A percentile compares a stretch with the other conserved stretches of the same genome.
phyloP scores from a whole-genome alignment of 352 stramenopile genomes.

The Salisapilia sapeloensis region DNA sequence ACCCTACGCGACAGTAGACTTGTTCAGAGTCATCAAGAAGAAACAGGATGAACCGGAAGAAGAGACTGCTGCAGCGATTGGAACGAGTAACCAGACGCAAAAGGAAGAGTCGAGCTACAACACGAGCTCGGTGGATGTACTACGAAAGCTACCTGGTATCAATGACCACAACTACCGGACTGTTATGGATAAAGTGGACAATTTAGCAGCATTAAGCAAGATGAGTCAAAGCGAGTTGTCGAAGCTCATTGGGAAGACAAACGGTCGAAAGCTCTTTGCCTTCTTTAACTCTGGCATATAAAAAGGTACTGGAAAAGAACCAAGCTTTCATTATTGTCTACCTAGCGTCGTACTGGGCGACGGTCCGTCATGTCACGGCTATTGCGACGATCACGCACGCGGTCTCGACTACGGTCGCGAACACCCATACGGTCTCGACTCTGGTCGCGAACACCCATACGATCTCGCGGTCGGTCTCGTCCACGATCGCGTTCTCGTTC shows the following conservation, averaged over 20 bases:
- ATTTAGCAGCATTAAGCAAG: conserved; percentile 57
- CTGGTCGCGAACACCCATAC: not conserved
- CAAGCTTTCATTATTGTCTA: no score
- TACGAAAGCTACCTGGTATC: conserved; percentile 92
- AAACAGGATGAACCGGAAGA: conserved; percentile 78
- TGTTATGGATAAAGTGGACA: conserved; percentile 48
- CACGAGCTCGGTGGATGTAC: conserved; percentile 84
- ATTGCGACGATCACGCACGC: conserved; percentile 4
- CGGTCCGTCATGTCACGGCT: not conserved
- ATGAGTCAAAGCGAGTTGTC: conserved; percentile 42
- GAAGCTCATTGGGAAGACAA: conserved; percentile 49
- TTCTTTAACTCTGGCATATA: conserved; percentile 68
- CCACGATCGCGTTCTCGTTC: conserved; percentile 23
- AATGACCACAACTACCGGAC: conserved; percentile 86
- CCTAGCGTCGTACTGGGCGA: no score
- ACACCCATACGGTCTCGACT: not conserved
- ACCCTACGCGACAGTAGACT: conserved; percentile 78
- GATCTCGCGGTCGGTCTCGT: conserved; percentile 11
- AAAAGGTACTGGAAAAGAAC: no score
- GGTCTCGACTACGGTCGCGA: conserved; percentile 1
- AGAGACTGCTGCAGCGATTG: conserved; percentile 39
- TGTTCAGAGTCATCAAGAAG: conserved; percentile 72
- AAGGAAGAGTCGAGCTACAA: conserved; percentile 75
- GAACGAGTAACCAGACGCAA: conserved; percentile 38
- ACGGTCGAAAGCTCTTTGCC: conserved; percentile 55